These are phyloP conservation scores for Lipomyces starkeyi DNA, from an alignment of 805 yeast genomes.

Conservation along the genomic window DNA sequence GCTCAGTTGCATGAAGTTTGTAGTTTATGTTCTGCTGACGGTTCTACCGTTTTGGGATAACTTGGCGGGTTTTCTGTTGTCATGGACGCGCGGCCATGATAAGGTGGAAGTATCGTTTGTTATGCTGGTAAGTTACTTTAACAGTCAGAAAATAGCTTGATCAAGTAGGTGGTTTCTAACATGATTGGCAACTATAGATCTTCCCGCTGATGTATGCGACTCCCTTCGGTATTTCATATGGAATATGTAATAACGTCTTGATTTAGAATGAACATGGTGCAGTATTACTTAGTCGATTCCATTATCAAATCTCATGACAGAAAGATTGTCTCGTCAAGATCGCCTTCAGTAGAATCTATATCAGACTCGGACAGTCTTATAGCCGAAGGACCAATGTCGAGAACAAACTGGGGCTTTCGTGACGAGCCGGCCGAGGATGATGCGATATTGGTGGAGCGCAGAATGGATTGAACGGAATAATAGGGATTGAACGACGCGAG, in stretches of 20 bases:
- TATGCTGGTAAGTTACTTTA: slow-evolving; percentile 77
- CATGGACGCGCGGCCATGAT: slow-evolving; percentile 85
- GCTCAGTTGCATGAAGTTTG: slow-evolving; percentile 64
- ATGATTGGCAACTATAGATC: slow-evolving; percentile 3
- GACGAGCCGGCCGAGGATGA: slow-evolving; percentile 31
- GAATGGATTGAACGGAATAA: background rate
- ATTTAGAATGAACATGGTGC: slow-evolving; percentile 52
- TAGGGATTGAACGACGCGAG: background rate
- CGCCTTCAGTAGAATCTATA: background rate
- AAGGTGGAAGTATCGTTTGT: slow-evolving; percentile 85
- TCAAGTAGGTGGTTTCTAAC: background rate
- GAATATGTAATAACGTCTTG: background rate
- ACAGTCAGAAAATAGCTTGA: background rate
- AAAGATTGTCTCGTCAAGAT: slow-evolving; percentile 1
- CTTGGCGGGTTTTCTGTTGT: slow-evolving; percentile 72
- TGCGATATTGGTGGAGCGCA: slow-evolving; percentile 24
- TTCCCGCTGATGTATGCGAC: slow-evolving; percentile 47
- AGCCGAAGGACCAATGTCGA: slow-evolving; percentile 7
- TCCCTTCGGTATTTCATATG: background rate
- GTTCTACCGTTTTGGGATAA: slow-evolving; percentile 70
- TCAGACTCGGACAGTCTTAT: background rate
- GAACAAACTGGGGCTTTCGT: slow-evolving; percentile 14
- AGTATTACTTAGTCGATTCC: slow-evolving; percentile 63
- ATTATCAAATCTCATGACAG: slow-evolving; percentile 59
- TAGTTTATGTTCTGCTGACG: slow-evolving; percentile 62